Conservation (phyloP, 208 protist species). For the Wallacemonas collosoma region DNA sequence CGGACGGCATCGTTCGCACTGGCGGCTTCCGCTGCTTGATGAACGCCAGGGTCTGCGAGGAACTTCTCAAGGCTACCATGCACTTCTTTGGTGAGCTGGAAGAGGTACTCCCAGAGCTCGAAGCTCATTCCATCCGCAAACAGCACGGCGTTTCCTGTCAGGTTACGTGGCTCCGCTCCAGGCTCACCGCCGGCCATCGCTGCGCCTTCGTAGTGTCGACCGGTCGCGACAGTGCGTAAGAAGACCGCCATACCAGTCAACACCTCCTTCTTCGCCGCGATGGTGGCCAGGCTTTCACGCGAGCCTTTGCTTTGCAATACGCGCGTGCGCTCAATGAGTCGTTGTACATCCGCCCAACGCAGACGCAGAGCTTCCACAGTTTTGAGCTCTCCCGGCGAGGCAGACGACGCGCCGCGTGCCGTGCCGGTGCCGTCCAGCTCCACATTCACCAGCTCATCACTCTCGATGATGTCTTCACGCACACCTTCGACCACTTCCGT, state of each 20-base stretch:
- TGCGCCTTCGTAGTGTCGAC: slow-evolving; percentile 47
- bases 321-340: slow-evolving; percentile 50
- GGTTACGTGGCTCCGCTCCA: no score
- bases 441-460: background rate
- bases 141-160: background rate
- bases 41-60: slow-evolving; percentile 36
- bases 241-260: slow-evolving; percentile 82
- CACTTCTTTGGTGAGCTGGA: slow-evolving; percentile 54
- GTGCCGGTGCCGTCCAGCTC: no score
- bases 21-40: background rate
- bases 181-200: no score
- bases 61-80: slow-evolving; percentile 71
- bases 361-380: slow-evolving; percentile 63
- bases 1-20: slow-evolving; percentile 31
- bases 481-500: slow-evolving; percentile 6
- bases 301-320: slow-evolving; percentile 15
- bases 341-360: slow-evolving; percentile 65
- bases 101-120: slow-evolving; percentile 56
- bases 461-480: background rate
- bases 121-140: slow-evolving; percentile 47
- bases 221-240: slow-evolving; percentile 67
- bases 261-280: slow-evolving; percentile 63
- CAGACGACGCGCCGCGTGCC: background rate
- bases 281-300: slow-evolving; percentile 11
- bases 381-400: slow-evolving; percentile 16